These are phyloP conservation scores for Cyberlindnera lachancei DNA, from an alignment of 805 yeast species.

Conservation along the genomic window DNA sequence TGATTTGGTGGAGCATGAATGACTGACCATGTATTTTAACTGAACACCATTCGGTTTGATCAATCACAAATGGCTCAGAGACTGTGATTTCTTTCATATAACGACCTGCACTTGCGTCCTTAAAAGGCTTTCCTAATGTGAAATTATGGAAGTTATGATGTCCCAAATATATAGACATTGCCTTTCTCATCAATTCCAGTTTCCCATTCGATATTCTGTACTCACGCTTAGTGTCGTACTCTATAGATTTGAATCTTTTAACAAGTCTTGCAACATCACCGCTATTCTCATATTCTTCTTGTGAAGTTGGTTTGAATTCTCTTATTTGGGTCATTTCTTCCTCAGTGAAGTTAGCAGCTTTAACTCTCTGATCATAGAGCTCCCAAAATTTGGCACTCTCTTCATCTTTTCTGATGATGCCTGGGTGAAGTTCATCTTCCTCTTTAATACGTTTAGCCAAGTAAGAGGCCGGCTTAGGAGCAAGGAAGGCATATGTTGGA, in stretches of 20 bases:
- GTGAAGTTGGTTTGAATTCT: conserved; percentile 28
- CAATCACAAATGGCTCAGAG: conserved; percentile 83
- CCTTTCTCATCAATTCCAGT: conserved; percentile 53
- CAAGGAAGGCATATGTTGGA: conserved; percentile 85
- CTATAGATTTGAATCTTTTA: conserved; percentile 51
- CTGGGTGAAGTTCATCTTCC: conserved; percentile 49
- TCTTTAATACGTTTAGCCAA: conserved; percentile 52
- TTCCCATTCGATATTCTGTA: conserved; percentile 62
- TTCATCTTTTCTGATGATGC: conserved; percentile 48
- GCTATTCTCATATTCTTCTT: conserved; percentile 27
- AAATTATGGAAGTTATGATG: conserved; percentile 90
- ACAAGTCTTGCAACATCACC: conserved; percentile 35
- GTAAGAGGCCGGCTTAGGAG: conserved; percentile 76
- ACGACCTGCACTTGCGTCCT: conserved; percentile 79
- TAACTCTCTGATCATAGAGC: conserved; percentile 33
- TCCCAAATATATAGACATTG: conserved; percentile 71
- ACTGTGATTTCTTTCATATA: conserved; percentile 75
- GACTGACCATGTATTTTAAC: conserved; percentile 97
- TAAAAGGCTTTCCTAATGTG: conserved; percentile 73
- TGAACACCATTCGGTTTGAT: conserved; percentile 93
- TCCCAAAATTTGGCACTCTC: conserved; percentile 79
- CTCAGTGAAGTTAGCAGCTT: conserved; percentile 23
- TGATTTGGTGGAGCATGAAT: conserved; percentile 95
- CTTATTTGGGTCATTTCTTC: conserved; percentile 21
- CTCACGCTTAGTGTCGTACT: conserved; percentile 57